These are phyloP conservation scores for Amyloporia xantha DNA, from an alignment of 768 basidiomycete species.

Conservation along the genomic window DNA sequence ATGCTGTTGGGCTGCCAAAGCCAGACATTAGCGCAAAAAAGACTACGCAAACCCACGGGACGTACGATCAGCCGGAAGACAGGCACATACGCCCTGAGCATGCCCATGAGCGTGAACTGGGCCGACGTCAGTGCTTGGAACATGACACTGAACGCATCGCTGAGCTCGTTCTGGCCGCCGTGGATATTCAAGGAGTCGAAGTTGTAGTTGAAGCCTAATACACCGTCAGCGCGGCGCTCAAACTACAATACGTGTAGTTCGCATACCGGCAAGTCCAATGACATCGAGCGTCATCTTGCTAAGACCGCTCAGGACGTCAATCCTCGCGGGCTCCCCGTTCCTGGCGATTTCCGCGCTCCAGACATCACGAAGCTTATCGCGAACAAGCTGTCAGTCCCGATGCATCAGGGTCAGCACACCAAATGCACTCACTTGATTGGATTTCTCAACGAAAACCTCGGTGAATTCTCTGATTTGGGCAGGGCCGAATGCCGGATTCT, in stretches of 20 bases:
- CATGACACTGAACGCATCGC: slow-evolving; percentile 22
- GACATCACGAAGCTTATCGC: slow-evolving; percentile 8
- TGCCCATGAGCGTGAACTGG: background rate
- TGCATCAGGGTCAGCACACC: no score
- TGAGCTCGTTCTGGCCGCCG: slow-evolving; percentile 25
- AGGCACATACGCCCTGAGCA: slow-evolving; percentile 15
- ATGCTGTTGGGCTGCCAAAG: background rate
- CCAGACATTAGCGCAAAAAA: background rate
- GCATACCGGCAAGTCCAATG: slow-evolving; percentile 4
- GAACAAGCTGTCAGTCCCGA: no score
- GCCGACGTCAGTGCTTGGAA: slow-evolving; percentile 9
- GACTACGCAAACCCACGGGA: background rate
- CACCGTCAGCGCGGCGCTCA: background rate
- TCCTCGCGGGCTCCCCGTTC: slow-evolving; percentile 8
- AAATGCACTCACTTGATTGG: slow-evolving; percentile 37
- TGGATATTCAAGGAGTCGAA: slow-evolving; percentile 25
- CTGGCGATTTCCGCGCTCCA: slow-evolving; percentile 24
- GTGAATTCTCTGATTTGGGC: slow-evolving; percentile 53
- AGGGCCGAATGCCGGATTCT: slow-evolving; percentile 65
- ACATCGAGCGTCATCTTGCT: slow-evolving; percentile 15
- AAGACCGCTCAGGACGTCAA: slow-evolving; percentile 30
- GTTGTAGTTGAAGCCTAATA: slow-evolving; percentile 29
- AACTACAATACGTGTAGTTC: background rate
- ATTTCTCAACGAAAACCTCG: slow-evolving; percentile 49
- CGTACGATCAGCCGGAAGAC: slow-evolving; percentile 18